These are phyloP conservation scores for Penicillium sp. DNA, from an alignment of 2,329 filamentous ascomycete genomes.

Conservation along the genomic window DNA sequence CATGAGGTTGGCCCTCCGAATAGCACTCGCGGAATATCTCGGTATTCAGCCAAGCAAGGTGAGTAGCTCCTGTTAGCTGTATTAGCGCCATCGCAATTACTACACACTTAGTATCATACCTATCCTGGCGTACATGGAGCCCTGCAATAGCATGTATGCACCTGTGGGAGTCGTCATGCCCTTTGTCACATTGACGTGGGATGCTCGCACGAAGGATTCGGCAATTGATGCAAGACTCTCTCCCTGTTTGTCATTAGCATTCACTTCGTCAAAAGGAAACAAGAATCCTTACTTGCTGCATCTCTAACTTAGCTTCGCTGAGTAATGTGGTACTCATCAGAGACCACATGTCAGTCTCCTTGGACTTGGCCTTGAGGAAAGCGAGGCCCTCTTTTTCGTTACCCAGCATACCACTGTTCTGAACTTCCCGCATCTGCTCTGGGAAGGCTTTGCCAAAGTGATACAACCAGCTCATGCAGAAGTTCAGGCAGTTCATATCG, in stretches of 20 bases:
- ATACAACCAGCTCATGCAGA: conserved; percentile 92
- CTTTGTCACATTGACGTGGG: conserved; percentile 76
- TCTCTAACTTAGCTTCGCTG: conserved; percentile 77
- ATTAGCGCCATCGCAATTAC: conserved; percentile 11
- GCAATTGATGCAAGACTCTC: conserved; percentile 62
- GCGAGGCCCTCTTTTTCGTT: conserved; percentile 77
- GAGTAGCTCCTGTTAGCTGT: conserved; percentile 48
- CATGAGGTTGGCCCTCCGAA: conserved; percentile 61
- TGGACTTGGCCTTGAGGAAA: conserved; percentile 82
- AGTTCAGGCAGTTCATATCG: conserved; percentile 90
- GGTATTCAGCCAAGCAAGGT: conserved; percentile 58
- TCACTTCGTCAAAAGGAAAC: neutral
- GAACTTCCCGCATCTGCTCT: conserved; percentile 67
- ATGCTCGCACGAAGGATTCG: conserved; percentile 78
- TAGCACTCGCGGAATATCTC: conserved; percentile 78
- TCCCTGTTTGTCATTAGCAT: conserved; percentile 45
- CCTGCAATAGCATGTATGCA: conserved; percentile 69
- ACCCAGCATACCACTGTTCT: conserved; percentile 71
- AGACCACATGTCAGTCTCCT: conserved; percentile 81
- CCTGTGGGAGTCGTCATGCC: conserved; percentile 72
- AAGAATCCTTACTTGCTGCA: conserved; percentile 63
- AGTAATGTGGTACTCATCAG: conserved; percentile 80
- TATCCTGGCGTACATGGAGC: conserved; percentile 73
- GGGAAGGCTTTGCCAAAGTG: conserved; percentile 89
- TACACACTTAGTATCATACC: conserved; percentile 50